These are phyloP conservation scores for Polychaeton citri DNA, from an alignment of 2,329 filamentous ascomycete species.

Conservation along the genomic window DNA sequence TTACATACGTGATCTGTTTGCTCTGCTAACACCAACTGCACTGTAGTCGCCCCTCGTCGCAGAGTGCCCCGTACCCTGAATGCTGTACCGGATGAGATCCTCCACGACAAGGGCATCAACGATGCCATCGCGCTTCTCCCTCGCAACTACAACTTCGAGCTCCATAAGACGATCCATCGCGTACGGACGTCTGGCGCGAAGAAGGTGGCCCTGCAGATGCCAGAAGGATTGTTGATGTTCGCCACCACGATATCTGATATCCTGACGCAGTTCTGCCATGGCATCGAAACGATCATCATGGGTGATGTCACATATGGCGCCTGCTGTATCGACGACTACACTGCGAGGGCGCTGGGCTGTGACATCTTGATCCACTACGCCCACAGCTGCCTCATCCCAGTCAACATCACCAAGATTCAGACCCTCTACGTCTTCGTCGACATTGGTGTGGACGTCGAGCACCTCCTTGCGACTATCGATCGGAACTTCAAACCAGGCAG, in stretches of 20 bases:
- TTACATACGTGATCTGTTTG: slow-evolving; percentile 1
- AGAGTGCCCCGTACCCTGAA: slow-evolving; percentile 72
- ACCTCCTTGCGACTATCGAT: slow-evolving; percentile 74
- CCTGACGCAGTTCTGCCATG: slow-evolving; percentile 82
- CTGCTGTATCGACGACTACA: slow-evolving; percentile 98
- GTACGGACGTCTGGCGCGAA: slow-evolving; percentile 69
- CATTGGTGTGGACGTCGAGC: slow-evolving; percentile 84
- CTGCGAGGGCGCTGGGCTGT: slow-evolving; percentile 82
- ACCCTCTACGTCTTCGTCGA: slow-evolving; percentile 97
- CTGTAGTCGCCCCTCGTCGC: slow-evolving; percentile 54
- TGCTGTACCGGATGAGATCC: slow-evolving; percentile 75
- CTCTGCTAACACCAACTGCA: background rate
- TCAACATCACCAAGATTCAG: slow-evolving; percentile 92
- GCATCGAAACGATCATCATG: slow-evolving; percentile 91
- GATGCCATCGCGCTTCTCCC: slow-evolving; percentile 78
- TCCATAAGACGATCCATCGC: slow-evolving; percentile 93
- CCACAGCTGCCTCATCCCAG: slow-evolving; percentile 89
- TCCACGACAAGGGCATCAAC: slow-evolving; percentile 73
- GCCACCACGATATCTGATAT: slow-evolving; percentile 97
- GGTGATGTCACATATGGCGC: slow-evolving; percentile 97
- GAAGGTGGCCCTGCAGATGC: slow-evolving; percentile 89
- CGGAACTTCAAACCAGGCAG: slow-evolving; percentile 78
- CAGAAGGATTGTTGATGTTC: slow-evolving; percentile 86
- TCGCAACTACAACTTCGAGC: slow-evolving; percentile 95
- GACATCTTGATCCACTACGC: slow-evolving; percentile 94